Evolutionary conservation across 1,284 basidiomycete species (phyloP), one percentile per base, ranked within the genome.

Genomic region (Trichosporon asahii): DNA sequence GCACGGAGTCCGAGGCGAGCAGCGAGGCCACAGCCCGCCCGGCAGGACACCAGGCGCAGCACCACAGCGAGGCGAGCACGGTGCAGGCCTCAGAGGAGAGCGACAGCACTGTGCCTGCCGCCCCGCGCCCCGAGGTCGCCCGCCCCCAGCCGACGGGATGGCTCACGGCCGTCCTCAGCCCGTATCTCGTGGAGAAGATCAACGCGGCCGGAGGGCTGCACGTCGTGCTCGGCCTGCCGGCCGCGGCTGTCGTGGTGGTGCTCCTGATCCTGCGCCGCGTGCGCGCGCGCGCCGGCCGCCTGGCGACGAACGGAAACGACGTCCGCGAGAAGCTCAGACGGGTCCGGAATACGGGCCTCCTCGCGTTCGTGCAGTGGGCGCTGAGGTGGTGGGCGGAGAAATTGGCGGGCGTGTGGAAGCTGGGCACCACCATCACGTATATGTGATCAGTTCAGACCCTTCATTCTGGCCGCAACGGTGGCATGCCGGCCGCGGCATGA

Each of bases 361-460:
- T 66, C 49, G 68, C 53, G 25, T 80, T 78, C 79, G 8, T 79
- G 5, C 60, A 53, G 37, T 78, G 69, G 67, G 79, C 72, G 70
- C 11, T 82, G n/a, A 64, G 71, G 25, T 81, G 79, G 79, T 82
- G 80, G 80, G 40, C 74, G 4, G 68, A 70, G 23, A 82, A 82
- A 73, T 69, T 81, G 29, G 67, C 64, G 4, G 81, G 81, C 12
- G 76, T 82, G 2, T 82, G 79, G 81, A 76, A 75, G 57, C 71
- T 82, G 68, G 81, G 79, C 2, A 82, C 80, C 3, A 82, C 80
- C 2, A 81, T 82, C 46, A 82, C 81, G 1, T 82, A 81, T 66
- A 70, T 82, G 23, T 82, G 11, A 61, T 15, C 9, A 33, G 7
- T 9, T 33, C 31, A 31, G 4, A 31, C 31, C 31, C n/a, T n/a